Conservation (phyloP, 2,329 filamentous ascomycete genomes). For the Trichoderma polysporum region DNA sequence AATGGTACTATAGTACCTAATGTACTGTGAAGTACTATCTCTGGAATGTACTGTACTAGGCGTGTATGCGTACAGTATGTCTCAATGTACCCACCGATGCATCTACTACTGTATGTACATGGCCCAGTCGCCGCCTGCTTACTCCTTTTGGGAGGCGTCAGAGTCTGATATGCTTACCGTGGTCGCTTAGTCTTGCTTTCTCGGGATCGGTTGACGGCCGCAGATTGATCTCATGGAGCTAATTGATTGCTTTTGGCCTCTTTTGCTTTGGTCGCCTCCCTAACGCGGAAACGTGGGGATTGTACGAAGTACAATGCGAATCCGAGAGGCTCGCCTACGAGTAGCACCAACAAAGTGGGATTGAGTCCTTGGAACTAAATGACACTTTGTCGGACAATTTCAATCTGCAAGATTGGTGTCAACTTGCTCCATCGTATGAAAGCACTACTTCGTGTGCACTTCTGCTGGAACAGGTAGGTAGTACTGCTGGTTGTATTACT, state of each 20-base stretch:
- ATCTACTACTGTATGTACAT: not conserved
- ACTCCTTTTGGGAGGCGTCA: slow-evolving; percentile 18
- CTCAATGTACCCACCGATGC: not conserved
- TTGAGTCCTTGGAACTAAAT: not conserved
- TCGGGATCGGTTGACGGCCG: slow-evolving; percentile 16
- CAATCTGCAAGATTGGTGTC: not conserved
- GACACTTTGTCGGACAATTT: slow-evolving; percentile 16
- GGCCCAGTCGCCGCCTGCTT: slow-evolving; percentile 4
- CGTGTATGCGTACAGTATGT: not conserved
- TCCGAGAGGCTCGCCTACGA: slow-evolving; percentile 1
- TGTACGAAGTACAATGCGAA: not conserved
- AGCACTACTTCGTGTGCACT: not conserved
- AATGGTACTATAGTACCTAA: not conserved
- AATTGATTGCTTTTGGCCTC: slow-evolving; percentile 7
- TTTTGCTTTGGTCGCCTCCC: slow-evolving; percentile 12
- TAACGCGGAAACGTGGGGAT: slow-evolving; percentile 17
- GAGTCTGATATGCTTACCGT: slow-evolving; percentile 12
- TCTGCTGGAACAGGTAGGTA: slow-evolving; percentile 10
- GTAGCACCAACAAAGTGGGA: slow-evolving; percentile 4
- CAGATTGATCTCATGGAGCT: slow-evolving; percentile 19
- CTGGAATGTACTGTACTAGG: not conserved
- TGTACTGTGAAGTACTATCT: not conserved
- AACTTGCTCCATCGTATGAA: not conserved
- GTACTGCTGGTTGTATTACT: not conserved
- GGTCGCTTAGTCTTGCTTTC: slow-evolving; percentile 13